A percentile compares a stretch with the other conserved stretches of the same genome.
These are phyloP conservation scores for Prunella vulgaris DNA, from an alignment of 257 asterid species.

Conservation along the genomic window DNA sequence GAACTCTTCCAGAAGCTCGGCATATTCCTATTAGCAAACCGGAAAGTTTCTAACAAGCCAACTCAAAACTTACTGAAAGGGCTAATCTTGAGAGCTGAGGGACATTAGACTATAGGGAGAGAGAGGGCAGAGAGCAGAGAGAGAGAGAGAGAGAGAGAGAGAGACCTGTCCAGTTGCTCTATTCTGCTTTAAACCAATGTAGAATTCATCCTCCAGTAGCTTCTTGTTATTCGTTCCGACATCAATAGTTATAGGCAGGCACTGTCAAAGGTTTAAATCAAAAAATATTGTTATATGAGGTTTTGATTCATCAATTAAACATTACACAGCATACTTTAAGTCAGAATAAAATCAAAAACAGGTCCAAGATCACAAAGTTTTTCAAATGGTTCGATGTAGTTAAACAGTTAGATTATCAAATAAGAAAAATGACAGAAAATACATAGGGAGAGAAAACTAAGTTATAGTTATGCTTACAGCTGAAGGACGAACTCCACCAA, in stretches of 20 bases:
- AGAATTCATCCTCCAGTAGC: conserved; percentile 79
- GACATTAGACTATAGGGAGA: neutral
- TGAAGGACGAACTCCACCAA: conserved; percentile 97
- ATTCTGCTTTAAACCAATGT: conserved; percentile 78
- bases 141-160: neutral
- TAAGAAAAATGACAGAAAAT: neutral
- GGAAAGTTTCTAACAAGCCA: neutral
- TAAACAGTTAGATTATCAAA: neutral
- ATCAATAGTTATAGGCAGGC: conserved; percentile 85
- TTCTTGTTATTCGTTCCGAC: conserved; percentile 89
- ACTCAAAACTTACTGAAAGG: conserved; percentile 8
- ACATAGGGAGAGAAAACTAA: neutral
- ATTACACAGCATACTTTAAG: neutral
- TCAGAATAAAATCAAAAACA: neutral
- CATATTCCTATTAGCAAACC: conserved; percentile 54
- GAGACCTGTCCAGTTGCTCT: conserved; percentile 82
- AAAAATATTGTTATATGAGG: neutral
- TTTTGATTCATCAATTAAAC: neutral
- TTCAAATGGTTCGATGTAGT: neutral
- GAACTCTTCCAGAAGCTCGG: conserved; percentile 84
- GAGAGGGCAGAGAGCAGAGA: neutral
- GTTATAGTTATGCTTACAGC: conserved; percentile 54
- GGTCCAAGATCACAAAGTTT: neutral
- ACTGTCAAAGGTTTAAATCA: conserved; percentile 34
- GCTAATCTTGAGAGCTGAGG: neutral